A percentile compares a stretch with the other conserved stretches of the same genome.
phyloP scores from a whole-genome alignment of 176 grass and related monocot species.

The Poa annua region DNA sequence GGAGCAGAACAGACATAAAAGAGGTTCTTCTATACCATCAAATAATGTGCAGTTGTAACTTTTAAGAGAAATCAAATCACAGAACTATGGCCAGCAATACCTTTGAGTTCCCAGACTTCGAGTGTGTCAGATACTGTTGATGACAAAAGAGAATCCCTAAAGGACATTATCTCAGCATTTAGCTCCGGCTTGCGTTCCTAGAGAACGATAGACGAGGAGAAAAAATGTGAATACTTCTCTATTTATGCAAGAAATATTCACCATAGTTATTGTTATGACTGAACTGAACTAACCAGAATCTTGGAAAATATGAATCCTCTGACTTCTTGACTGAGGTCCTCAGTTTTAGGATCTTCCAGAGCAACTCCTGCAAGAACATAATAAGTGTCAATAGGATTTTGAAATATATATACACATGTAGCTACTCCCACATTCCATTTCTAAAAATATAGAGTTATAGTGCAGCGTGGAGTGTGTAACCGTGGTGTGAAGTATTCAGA shows the following conservation, averaged over 20 bases:
- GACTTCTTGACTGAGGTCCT: constrained; percentile 95
- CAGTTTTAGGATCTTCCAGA: constrained; percentile 86
- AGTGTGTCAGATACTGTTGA: constrained; percentile 89
- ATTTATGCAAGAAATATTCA: constrained; percentile 26
- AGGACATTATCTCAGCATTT: constrained; percentile 78
- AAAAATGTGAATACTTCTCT: constrained; percentile 42
- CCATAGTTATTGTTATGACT: constrained; percentile 32
- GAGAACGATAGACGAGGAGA: constrained; percentile 35
- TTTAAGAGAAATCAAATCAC: constrained; percentile 31
- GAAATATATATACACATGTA: constrained; percentile 1
- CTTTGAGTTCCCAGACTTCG: constrained; percentile 99
- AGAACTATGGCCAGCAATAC: constrained; percentile 50
- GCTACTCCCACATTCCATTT: not conserved
- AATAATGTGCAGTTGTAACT: not conserved
- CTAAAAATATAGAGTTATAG: constrained; percentile 1
- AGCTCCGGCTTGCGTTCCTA: constrained; percentile 93
- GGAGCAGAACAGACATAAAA: constrained; percentile 42
- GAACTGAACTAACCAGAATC: constrained; percentile 77
- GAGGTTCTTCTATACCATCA: constrained; percentile 8
- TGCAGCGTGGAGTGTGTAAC: not conserved
- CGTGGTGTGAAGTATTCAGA: not conserved
- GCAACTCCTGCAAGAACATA: constrained; percentile 61
- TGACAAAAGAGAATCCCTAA: constrained; percentile 91
- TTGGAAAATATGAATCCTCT: constrained; percentile 99
- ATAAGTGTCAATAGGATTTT: constrained; percentile 25